Evolutionary conservation across 306 rosid species (phyloP).

Genomic region (Lithocarpus polystachyus): DNA sequence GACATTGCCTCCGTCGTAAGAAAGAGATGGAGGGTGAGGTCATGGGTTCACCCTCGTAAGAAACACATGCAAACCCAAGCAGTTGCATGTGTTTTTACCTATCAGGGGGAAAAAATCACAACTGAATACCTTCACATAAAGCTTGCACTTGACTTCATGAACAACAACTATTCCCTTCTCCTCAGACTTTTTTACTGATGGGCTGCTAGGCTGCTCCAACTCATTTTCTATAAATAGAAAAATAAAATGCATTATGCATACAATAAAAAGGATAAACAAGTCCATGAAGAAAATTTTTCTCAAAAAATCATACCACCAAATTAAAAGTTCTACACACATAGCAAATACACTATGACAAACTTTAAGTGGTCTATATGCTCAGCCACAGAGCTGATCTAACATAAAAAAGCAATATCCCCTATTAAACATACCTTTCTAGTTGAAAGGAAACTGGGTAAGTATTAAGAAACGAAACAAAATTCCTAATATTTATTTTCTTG

Average conservation of each 20-base stretch:
- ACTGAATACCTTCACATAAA: conserved; percentile 76
- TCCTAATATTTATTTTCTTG: not conserved
- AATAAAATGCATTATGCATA: conserved; percentile 15
- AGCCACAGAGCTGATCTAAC: not conserved
- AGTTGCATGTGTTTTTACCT: not conserved
- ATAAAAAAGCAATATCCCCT: not conserved
- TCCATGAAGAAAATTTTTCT: not conserved
- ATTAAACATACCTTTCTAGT: not conserved
- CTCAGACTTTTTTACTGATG: conserved; percentile 83
- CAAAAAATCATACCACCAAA: not conserved
- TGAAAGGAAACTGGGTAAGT: not conserved
- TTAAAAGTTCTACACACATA: not conserved
- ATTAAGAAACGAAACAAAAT: not conserved
- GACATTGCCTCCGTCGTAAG: not conserved
- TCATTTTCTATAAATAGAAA: conserved; percentile 59
- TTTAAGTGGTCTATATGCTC: not conserved
- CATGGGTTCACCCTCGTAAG: no score
- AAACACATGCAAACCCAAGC: no score
- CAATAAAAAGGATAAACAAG: not conserved
- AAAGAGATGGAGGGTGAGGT: not conserved
- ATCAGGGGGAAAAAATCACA: not conserved
- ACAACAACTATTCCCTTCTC: conserved; percentile 86
- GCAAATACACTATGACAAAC: not conserved
- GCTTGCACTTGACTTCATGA: conserved; percentile 96
- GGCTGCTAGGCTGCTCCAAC: conserved; percentile 85